Conservation (phyloP, 768 basidiomycete genomes). For the Russula olivacea region DNA sequence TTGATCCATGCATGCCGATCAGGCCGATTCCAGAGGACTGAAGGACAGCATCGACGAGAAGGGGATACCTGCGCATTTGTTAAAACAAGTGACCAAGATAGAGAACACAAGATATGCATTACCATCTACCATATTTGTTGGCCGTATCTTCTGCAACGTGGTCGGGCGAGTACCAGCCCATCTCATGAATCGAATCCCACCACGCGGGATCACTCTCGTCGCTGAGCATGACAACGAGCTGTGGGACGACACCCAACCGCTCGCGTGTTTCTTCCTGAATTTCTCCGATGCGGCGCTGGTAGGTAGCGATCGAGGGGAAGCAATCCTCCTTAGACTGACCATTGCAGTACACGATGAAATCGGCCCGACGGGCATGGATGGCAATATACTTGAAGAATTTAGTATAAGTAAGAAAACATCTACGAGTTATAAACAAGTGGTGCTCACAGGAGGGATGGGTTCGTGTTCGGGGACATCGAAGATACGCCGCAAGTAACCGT, state of each 20-base stretch:
- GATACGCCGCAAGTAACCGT: slow-evolving; percentile 30
- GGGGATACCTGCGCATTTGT: slow-evolving; percentile 50
- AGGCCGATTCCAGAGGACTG: slow-evolving; percentile 64
- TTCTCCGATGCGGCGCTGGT: slow-evolving; percentile 29
- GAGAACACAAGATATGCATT: background rate
- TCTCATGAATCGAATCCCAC: slow-evolving; percentile 35
- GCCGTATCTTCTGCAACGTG: slow-evolving; percentile 33
- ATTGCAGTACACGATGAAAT: slow-evolving; percentile 31
- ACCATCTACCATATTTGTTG: slow-evolving; percentile 36
- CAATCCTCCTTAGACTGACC: slow-evolving; percentile 32
- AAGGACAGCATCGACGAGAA: slow-evolving; percentile 67
- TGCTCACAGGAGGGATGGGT: slow-evolving; percentile 33
- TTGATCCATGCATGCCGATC: slow-evolving; percentile 65
- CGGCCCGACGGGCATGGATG: slow-evolving; percentile 18
- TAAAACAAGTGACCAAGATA: background rate
- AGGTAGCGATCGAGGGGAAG: slow-evolving; percentile 36
- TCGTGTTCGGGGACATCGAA: slow-evolving; percentile 29
- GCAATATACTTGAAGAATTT: slow-evolving; percentile 14
- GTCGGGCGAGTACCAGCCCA: slow-evolving; percentile 37
- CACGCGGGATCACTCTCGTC: slow-evolving; percentile 39
- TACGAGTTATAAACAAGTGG: background rate
- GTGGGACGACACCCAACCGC: slow-evolving; percentile 30
- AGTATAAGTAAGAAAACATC: background rate
- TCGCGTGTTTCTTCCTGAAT: slow-evolving; percentile 35
- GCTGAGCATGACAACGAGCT: slow-evolving; percentile 39